Evolutionary conservation across 2,329 filamentous ascomycete genomes (phyloP).

Genomic region (Nemania diffusa): DNA sequence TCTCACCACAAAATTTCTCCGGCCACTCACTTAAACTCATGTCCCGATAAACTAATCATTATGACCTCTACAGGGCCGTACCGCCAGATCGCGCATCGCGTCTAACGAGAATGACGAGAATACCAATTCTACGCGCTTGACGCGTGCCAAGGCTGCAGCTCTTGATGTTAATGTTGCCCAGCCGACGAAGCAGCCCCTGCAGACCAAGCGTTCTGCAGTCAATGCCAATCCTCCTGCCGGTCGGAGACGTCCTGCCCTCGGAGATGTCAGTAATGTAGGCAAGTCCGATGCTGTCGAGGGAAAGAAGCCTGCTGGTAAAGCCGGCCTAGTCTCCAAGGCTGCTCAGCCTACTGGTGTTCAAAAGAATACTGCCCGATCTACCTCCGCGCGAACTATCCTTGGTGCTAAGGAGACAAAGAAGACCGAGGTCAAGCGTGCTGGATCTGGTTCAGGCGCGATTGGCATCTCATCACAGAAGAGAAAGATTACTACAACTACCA

Average conservation of each 20-base stretch:
- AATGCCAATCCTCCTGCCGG: slow-evolving; percentile 59
- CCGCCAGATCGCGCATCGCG: slow-evolving; percentile 77
- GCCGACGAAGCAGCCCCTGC: slow-evolving; percentile 70
- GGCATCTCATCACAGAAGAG: slow-evolving; percentile 74
- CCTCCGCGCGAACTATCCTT: slow-evolving; percentile 70
- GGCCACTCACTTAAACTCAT: not conserved
- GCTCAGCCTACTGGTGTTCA: slow-evolving; percentile 83
- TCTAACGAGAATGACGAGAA: slow-evolving; percentile 98
- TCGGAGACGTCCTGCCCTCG: slow-evolving; percentile 85
- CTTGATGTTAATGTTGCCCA: slow-evolving; percentile 71
- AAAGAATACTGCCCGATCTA: slow-evolving; percentile 69
- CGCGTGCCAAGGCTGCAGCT: slow-evolving; percentile 89
- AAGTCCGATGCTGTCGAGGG: slow-evolving; percentile 77
- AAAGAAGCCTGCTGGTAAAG: slow-evolving; percentile 77
- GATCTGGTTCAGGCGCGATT: slow-evolving; percentile 76
- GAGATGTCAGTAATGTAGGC: slow-evolving; percentile 94
- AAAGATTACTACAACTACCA: slow-evolving; percentile 63
- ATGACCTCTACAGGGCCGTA: slow-evolving; percentile 65
- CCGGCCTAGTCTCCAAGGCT: slow-evolving; percentile 80
- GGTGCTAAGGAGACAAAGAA: slow-evolving; percentile 76
- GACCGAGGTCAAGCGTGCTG: slow-evolving; percentile 75
- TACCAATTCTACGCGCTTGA: slow-evolving; percentile 80
- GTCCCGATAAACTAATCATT: slow-evolving; percentile 23
- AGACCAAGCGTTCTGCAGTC: slow-evolving; percentile 73
- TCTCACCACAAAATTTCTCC: too few species aligned